Evolutionary conservation across 768 basidiomycete genomes (phyloP), one percentile per base, ranked within the genome.

Genomic region (Paxillus ammoniavirescens): DNA sequence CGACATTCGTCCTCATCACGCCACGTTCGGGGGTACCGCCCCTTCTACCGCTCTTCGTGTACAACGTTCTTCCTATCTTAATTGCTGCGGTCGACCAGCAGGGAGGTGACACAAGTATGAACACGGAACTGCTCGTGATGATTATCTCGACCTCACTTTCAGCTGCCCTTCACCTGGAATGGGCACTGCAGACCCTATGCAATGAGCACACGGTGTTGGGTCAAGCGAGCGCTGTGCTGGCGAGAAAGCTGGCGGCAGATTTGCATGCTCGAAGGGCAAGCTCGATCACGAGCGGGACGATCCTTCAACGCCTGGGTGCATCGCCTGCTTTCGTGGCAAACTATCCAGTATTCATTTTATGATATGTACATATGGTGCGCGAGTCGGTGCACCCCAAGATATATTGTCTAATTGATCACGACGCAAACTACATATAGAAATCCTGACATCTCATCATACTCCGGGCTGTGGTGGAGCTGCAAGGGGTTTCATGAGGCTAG

Each of bases 1-100:
- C 82, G 44, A 86, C 86, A 0, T 89, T 84, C 65, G 78, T 84
- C 37, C 75, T 92, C 37, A 80, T 83, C 28, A 81, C 75, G 56
- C 88, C 89, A 40, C 82, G 81, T 21, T 65, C 79, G 8, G 70
- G 68, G 9, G 68, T 70, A 4, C 83, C 85, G 1, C 88, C 89
- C 2, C 75, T 92, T 6, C 73, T 93, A 18, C 89, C 89, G 0
- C 77, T 89, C 28, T 92, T 91, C 66, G 63, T 90, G 56, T 82
- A 88, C 64, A 73, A 81, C 52, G 69, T 87, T n/a, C 65, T 88
- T 13, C 90, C 89, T 3, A 73, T 76, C 15, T 63, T 91, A 44
- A 78, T 91, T 13, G 47, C 59, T 1, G 42, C 53, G 2, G 78
- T 86, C 47, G 88, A 91, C 62, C 72, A 71, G 5, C 74, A 72